Evolutionary conservation across 2,329 filamentous ascomycete genomes (phyloP).

Genomic region (Paraphoma sp.): DNA sequence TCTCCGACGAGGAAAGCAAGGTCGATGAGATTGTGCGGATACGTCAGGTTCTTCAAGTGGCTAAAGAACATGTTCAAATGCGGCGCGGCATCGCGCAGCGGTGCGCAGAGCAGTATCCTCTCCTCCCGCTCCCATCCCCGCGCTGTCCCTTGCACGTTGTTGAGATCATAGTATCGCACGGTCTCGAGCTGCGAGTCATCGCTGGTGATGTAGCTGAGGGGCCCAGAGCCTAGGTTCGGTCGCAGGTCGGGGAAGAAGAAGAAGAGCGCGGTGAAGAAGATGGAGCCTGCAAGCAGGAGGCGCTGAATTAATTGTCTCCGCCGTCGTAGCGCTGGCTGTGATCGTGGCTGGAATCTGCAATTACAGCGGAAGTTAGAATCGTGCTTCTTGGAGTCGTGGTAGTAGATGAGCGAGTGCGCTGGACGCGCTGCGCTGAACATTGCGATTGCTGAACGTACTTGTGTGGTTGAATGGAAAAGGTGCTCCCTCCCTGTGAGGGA

Average conservation of each 20-base stretch:
- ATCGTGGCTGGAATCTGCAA: conserved; percentile 82
- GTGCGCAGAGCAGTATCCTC: conserved; percentile 92
- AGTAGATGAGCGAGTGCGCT: conserved; percentile 23
- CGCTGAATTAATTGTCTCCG: conserved; percentile 76
- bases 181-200: conserved; percentile 86
- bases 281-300: conserved; percentile 63
- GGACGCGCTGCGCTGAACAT: conserved; percentile 30
- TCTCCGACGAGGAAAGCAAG: conserved; percentile 96
- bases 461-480: conserved; percentile 88
- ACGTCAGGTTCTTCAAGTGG: conserved; percentile 95
- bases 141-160: conserved; percentile 87
- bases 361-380: conserved; percentile 40
- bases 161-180: conserved; percentile 95
- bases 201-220: conserved; percentile 73
- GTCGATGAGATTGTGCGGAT: conserved; percentile 95
- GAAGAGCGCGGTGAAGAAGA: conserved; percentile 68
- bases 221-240: conserved; percentile 65
- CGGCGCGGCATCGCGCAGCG: conserved; percentile 87
- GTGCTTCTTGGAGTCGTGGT: conserved; percentile 23
- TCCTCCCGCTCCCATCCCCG: conserved; percentile 97
- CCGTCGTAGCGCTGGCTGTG: conserved; percentile 74
- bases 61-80: conserved; percentile 98
- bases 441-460: conserved; percentile 64
- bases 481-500: conserved; percentile 69
- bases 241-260: conserved; percentile 78